phyloP scores from a whole-genome alignment of 2,329 filamentous ascomycete genomes.

The Fusarium buxicola region DNA sequence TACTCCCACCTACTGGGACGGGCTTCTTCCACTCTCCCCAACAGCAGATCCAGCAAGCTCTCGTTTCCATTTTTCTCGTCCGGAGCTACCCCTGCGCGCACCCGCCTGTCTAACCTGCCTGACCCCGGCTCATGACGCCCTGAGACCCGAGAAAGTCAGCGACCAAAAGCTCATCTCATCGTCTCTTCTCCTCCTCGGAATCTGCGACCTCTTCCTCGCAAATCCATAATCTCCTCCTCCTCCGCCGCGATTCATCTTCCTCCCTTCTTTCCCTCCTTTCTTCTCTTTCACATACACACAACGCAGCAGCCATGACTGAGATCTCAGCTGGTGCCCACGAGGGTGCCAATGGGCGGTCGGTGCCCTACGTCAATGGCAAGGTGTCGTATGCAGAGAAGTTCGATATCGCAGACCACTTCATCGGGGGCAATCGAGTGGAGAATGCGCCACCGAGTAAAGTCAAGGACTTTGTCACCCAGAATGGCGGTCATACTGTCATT shows the following conservation, averaged over 20 bases:
- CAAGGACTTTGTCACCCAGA: conserved; percentile 92
- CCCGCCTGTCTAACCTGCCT: conserved; percentile 33
- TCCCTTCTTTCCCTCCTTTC: conserved; percentile 16
- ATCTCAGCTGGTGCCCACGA: conserved; percentile 54
- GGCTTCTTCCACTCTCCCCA: conserved; percentile 32
- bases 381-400: conserved; percentile 82
- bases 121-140: conserved; percentile 48
- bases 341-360: conserved; percentile 60
- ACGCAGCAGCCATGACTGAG: conserved; percentile 60
- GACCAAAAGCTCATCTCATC: conserved; percentile 34
- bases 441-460: conserved; percentile 86
- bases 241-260: background rate
- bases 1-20: conserved; percentile 20
- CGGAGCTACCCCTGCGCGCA: conserved; percentile 44
- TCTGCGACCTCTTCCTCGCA: conserved; percentile 24
- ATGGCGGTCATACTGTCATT: conserved; percentile 97
- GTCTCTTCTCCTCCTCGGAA: conserved; percentile 32
- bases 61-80: conserved; percentile 37
- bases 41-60: conserved; percentile 30
- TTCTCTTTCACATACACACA: conserved; percentile 42
- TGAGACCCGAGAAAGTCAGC: conserved; percentile 35
- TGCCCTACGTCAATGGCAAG: conserved; percentile 67
- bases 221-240: conserved; percentile 28
- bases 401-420: conserved; percentile 91
- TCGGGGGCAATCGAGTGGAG: conserved; percentile 89